These are phyloP conservation scores for Lycium barbarum DNA, from an alignment of 257 asterid species.

Conservation along the genomic window DNA sequence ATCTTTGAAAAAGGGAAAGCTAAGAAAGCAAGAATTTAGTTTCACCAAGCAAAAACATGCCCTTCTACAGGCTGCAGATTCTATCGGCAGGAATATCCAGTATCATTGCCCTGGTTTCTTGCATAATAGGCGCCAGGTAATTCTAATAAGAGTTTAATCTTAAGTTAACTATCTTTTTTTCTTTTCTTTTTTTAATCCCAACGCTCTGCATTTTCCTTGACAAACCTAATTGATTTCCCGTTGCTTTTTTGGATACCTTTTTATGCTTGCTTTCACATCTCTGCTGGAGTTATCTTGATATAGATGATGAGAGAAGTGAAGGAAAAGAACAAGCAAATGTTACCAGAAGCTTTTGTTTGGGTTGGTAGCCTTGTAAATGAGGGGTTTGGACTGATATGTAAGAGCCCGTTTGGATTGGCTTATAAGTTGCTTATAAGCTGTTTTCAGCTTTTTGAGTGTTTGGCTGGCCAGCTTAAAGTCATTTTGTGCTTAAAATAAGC, in stretches of 20 bases:
- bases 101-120: slow-evolving; percentile 88
- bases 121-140: slow-evolving; percentile 96
- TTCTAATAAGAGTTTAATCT: slow-evolving; percentile 29
- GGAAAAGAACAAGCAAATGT: neutral
- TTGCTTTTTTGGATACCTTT: neutral
- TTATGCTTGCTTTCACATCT: slow-evolving; percentile 11
- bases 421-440: neutral
- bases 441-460: too few relatives aligned
- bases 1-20: slow-evolving; percentile 92
- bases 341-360: slow-evolving; percentile 6
- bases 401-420: neutral
- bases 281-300: neutral
- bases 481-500: too few relatives aligned
- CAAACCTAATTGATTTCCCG: slow-evolving; percentile 19
- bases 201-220: neutral
- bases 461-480: too few relatives aligned
- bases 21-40: slow-evolving; percentile 81
- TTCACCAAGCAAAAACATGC: slow-evolving; percentile 75
- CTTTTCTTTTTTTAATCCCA: neutral
- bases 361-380: slow-evolving; percentile 18
- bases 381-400: slow-evolving; percentile 1
- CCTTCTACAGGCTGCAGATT: slow-evolving; percentile 90
- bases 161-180: neutral
- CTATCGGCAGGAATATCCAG: slow-evolving; percentile 90
- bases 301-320: slow-evolving; percentile 10